Evolutionary conservation across 2,329 filamentous ascomycete species (phyloP), one percentile per base, ranked within the genome.

Genomic region (Thermoascus crustaceus): DNA sequence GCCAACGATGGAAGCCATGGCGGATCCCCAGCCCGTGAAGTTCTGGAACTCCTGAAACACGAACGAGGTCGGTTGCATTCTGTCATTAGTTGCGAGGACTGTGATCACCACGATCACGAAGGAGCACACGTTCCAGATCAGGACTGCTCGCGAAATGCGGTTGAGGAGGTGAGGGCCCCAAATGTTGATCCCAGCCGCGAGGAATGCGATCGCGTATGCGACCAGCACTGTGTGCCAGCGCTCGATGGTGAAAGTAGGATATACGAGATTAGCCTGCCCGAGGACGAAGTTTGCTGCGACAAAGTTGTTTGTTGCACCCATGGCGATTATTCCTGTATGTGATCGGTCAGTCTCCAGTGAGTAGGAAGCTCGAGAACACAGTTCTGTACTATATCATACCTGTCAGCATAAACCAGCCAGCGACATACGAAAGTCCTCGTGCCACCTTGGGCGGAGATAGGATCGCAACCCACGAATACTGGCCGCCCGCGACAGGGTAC

Each of bases 391-490:
- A n/a, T n/a, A n/a, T n/a, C 38, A 52, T 59, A 54, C 67, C 66
- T 23, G 61, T 67, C 6, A 67, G 56, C 65, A 69, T 67, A 40
- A 70, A 69, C 65, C 67, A 70, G 6, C 67, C 67, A 2, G 63
- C 66, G 1, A 67, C 47, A 39, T 66, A 69, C 6, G 63, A 67
- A 16, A 68, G 45, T 7, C 61, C 59, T 23, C 66, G 57, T 6
- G 64, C 57, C 27, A 66, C 57, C 14, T 55, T 63, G 5, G 58
- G 64, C 2, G 73, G 73, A 4, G 73, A 69, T 5, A 76, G 57
- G 1, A 75, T 68, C 3, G 71, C 72, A 10, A 75, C 72, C 73
- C 74, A 74, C 1, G 64, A 70, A 46, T 76, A 76, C 45, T 76
- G 72, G 5, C 74, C 69, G 20, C 73, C 69, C 6, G 72, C 72